Conservation (phyloP, 208 protist genomes). For the Histomonas meleagridis region DNA sequence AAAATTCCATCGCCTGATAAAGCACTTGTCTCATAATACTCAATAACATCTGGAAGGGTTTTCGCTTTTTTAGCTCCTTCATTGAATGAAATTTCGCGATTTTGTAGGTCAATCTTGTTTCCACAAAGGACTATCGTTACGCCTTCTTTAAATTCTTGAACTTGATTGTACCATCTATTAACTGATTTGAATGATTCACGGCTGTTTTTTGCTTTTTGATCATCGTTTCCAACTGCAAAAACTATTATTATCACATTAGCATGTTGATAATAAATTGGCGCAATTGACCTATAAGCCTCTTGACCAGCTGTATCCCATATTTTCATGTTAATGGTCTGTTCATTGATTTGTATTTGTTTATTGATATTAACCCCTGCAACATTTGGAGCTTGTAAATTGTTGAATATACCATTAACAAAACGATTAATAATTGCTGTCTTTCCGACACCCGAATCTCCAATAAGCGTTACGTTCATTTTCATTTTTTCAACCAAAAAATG, state of each 20-base stretch:
- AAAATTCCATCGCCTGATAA: too few relatives aligned
- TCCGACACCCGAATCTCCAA: not conserved
- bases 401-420: not conserved
- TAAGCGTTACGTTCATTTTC: too few relatives aligned
- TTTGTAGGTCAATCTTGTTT: not conserved
- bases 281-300: not conserved
- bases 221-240: not conserved
- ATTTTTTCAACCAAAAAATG: too few relatives aligned
- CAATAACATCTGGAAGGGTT: too few relatives aligned
- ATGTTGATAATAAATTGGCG: not conserved
- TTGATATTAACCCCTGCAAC: not conserved
- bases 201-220: too few relatives aligned
- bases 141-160: not conserved
- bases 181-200: not conserved
- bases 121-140: not conserved
- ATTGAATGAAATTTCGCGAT: not conserved
- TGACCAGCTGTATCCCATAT: conserved; percentile 30
- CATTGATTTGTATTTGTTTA: not conserved
- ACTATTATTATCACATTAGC: not conserved
- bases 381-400: not conserved
- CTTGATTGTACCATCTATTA: not conserved
- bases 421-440: not conserved
- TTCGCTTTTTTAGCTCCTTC: too few relatives aligned
- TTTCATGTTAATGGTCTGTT: not conserved
- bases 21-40: too few relatives aligned